Evolutionary conservation across 192 early-diverging fungal genomes (phyloP).

Genomic region (Geranomyces michiganensis): DNA sequence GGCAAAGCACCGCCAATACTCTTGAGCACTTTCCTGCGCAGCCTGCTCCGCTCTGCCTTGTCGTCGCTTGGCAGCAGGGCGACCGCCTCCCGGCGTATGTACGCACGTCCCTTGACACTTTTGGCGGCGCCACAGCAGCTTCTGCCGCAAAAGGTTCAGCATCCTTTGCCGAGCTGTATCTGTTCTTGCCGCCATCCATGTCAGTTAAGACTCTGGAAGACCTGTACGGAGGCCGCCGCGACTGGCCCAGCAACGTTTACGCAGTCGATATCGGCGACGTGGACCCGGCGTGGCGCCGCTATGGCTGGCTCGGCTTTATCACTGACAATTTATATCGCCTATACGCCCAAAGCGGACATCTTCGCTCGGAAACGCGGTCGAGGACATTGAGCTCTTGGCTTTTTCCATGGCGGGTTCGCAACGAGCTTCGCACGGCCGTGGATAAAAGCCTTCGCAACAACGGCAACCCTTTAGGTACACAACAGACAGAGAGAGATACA

Average conservation of each 20-base stretch:
- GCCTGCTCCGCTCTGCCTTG: conserved; percentile 13
- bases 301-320: conserved; percentile 10
- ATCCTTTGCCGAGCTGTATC: conserved; percentile 16
- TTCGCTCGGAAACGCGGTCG: not conserved
- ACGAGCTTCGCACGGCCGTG: not conserved
- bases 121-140: not conserved
- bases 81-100: conserved; percentile 1
- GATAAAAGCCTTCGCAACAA: not conserved
- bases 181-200: conserved; percentile 16
- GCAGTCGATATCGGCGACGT: conserved; percentile 25
- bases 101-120: conserved; percentile 17
- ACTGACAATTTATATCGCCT: conserved; percentile 14
- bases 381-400: not conserved
- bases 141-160: not conserved
- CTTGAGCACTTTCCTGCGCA: not conserved
- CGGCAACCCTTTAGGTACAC: not conserved
- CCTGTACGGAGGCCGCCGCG: conserved; percentile 2
- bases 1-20: not conserved
- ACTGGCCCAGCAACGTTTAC: conserved; percentile 22
- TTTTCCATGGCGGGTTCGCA: not conserved
- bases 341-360: not conserved
- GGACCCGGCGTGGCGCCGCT: not conserved
- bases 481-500: not conserved
- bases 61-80: conserved; percentile 17
- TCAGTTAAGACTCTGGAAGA: not conserved